Conservation (phyloP, 1,139 yeast genomes). For the Hyphopichia khmerensis region DNA sequence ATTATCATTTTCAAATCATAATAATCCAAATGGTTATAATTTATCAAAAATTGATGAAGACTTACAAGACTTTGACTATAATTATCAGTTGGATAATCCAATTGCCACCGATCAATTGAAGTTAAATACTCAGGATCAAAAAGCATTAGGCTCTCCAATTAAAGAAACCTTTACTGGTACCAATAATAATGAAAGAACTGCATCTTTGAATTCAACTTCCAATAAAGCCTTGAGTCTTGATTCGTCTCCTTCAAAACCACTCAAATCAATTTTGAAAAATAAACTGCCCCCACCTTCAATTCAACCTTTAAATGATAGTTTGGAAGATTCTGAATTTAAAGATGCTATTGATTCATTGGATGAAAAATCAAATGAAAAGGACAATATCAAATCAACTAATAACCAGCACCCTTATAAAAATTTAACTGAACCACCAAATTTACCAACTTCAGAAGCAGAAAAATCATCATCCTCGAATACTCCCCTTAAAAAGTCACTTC, state of each 20-base stretch:
- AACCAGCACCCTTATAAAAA: conserved; percentile 12
- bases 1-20: conserved; percentile 8
- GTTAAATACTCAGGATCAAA: background rate
- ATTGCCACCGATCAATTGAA: conserved; percentile 5
- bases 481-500: background rate
- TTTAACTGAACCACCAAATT: conserved; percentile 2
- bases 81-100: conserved; percentile 29
- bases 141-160: conserved; percentile 2
- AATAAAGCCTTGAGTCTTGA: background rate
- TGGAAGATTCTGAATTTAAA: conserved; percentile 7
- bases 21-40: conserved; percentile 19
- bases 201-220: background rate
- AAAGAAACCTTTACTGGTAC: background rate
- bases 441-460: background rate
- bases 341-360: conserved; percentile 9
- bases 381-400: background rate
- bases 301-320: conserved; percentile 7
- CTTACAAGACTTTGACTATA: conserved; percentile 44
- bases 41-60: conserved; percentile 46
- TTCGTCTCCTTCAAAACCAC: conserved; percentile 20
- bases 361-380: too few species aligned
- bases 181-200: background rate
- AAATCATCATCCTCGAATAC: background rate
- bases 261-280: conserved; percentile 37
- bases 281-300: conserved; percentile 10